Conservation (phyloP, 2,329 filamentous ascomycete genomes). For the Penicillium sumatraense region DNA sequence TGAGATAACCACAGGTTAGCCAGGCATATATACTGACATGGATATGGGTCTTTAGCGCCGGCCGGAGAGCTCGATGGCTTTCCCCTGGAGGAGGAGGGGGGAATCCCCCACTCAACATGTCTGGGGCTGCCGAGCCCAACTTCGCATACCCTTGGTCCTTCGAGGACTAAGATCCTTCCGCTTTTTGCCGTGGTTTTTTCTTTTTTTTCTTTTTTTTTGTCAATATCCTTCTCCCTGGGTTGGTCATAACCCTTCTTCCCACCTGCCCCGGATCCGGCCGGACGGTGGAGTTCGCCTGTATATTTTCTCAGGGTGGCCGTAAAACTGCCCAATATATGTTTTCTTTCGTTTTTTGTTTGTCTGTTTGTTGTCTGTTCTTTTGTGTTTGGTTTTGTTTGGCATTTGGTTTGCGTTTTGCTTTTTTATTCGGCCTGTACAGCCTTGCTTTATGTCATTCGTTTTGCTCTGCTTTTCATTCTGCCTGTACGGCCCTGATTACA, state of each 20-base stretch:
- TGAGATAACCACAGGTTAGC: neutral
- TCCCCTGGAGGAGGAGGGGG: no score
- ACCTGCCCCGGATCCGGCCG: constrained; percentile 2
- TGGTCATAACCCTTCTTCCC: neutral
- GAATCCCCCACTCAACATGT: neutral
- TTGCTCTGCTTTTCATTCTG: no score
- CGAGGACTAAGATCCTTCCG: neutral
- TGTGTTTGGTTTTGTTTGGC: no score
- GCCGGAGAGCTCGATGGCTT: neutral
- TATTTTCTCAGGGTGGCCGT: no score
- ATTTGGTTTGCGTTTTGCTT: no score
- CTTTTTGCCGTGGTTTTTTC: neutral
- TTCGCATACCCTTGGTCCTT: no score
- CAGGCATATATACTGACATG: constrained; percentile 3
- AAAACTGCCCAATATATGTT: no score
- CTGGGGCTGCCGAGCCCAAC: neutral
- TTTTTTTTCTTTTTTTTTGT: neutral
- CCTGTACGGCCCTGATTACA: no score
- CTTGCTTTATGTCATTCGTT: no score
- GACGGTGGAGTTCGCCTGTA: neutral
- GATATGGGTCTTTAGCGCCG: constrained; percentile 1
- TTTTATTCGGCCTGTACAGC: no score
- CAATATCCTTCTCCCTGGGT: neutral
- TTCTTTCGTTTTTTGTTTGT: no score
- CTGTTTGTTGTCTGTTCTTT: no score